Conservation (phyloP, 106 monocot species). For the Acorus calamus region DNA sequence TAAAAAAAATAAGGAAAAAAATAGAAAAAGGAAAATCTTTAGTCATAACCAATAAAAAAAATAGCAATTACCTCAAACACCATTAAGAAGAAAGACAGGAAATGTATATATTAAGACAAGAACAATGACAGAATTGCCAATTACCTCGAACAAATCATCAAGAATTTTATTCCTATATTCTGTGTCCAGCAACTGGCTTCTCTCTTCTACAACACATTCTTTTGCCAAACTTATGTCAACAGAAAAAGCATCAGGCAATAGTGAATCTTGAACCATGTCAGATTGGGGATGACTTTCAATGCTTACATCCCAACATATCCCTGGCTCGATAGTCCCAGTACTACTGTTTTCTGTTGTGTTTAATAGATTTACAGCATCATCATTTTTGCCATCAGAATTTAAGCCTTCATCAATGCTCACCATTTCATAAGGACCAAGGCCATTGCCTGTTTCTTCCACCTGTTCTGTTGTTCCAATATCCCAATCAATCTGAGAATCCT, state of each 20-base stretch:
- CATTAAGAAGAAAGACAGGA: not conserved
- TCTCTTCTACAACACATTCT: constrained; percentile 30
- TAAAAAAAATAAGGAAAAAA: too few species aligned
- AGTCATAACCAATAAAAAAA: not conserved
- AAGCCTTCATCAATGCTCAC: constrained; percentile 54
- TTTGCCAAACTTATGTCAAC: constrained; percentile 1
- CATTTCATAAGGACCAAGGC: constrained; percentile 79
- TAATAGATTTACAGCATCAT: constrained; percentile 6
- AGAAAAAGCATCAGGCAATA: constrained; percentile 14
- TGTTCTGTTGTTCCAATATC: constrained; percentile 51
- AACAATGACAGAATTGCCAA: not conserved
- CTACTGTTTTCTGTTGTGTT: constrained; percentile 18
- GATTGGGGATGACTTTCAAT: constrained; percentile 46
- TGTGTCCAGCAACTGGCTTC: constrained; percentile 80
- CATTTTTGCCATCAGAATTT: constrained; percentile 29
- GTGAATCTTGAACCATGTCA: constrained; percentile 24
- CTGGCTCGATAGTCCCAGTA: constrained; percentile 37
- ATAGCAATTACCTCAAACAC: not conserved
- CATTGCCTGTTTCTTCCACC: constrained; percentile 43
- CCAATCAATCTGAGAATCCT: constrained; percentile 88
- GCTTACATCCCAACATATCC: constrained; percentile 86
- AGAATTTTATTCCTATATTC: constrained; percentile 93
- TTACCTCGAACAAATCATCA: constrained; percentile 96
- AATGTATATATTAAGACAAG: not conserved
- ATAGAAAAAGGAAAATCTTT: not conserved